A percentile compares a stretch with the other conserved stretches of the same genome.
These are phyloP conservation scores for Exophiala calicioides DNA, from an alignment of 2,329 filamentous ascomycete genomes.

Conservation along the genomic window DNA sequence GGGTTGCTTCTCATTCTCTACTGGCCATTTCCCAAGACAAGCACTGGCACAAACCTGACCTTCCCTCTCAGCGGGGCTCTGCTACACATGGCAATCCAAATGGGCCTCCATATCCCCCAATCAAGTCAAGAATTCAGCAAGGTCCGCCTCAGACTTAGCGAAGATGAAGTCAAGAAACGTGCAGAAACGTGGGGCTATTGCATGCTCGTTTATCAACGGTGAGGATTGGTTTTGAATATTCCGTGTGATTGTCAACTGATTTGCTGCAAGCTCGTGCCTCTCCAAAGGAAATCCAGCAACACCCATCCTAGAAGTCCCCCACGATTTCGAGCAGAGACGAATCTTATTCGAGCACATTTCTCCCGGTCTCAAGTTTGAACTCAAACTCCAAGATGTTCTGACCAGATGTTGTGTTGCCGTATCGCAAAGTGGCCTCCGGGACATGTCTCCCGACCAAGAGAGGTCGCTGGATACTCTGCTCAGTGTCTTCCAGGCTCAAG, in stretches of 20 bases:
- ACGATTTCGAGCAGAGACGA: constrained; percentile 39
- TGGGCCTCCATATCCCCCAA: constrained; percentile 45
- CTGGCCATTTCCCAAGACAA: constrained; percentile 44
- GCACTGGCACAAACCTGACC: constrained; percentile 36
- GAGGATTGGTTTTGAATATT: constrained; percentile 11
- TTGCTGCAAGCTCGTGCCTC: constrained; percentile 37
- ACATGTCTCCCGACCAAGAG: constrained; percentile 43
- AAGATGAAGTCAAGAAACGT: constrained; percentile 40
- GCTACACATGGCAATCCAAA: constrained; percentile 46
- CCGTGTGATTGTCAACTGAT: no score
- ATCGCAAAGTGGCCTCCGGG: constrained; percentile 41
- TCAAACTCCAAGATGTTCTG: constrained; percentile 42
- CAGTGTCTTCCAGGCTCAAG: constrained; percentile 39
- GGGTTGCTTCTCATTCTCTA: constrained; percentile 41
- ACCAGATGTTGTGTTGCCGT: constrained; percentile 40
- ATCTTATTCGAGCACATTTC: constrained; percentile 39
- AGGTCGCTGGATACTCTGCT: constrained; percentile 41
- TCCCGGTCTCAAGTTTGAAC: constrained; percentile 38
- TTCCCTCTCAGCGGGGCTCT: constrained; percentile 42
- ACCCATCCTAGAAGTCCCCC: constrained; percentile 38
- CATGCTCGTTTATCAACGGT: constrained; percentile 44
- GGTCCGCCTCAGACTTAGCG: constrained; percentile 35
- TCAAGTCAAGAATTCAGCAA: constrained; percentile 46
- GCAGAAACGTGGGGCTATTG: constrained; percentile 45
- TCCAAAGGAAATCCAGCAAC: constrained; percentile 42